A percentile compares a stretch with the other conserved stretches of the same genome.
Evolutionary conservation across 2,329 filamentous ascomycete genomes (phyloP).

Genomic region (Talaromyces albobiverticillius): DNA sequence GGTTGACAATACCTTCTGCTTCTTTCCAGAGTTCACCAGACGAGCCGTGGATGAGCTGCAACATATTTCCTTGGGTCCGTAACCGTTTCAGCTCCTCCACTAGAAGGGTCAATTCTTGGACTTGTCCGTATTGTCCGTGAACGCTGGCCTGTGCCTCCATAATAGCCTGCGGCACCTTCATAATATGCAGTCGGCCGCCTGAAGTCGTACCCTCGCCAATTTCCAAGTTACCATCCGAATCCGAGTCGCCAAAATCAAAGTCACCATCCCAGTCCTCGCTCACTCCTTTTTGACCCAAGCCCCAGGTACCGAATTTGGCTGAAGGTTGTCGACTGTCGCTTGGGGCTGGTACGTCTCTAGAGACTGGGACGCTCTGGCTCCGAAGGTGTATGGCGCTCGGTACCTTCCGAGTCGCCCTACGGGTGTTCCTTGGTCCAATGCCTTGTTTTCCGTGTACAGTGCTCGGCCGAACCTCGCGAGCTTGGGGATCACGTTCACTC

Average conservation of each 20-base stretch:
- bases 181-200: slow-evolving; percentile 24
- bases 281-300: slow-evolving; percentile 63
- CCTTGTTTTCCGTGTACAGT: slow-evolving; percentile 65
- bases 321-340: slow-evolving; percentile 50
- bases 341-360: slow-evolving; percentile 50
- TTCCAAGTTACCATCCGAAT: slow-evolving; percentile 35
- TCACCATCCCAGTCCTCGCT: slow-evolving; percentile 69
- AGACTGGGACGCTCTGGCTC: slow-evolving; percentile 63
- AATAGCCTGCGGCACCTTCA: slow-evolving; percentile 59
- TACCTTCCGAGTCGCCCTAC: slow-evolving; percentile 55
- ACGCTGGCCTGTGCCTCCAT: slow-evolving; percentile 64
- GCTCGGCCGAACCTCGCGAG: slow-evolving; percentile 55
- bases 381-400: slow-evolving; percentile 61
- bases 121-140: slow-evolving; percentile 62
- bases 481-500: slow-evolving; percentile 51
- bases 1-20: slow-evolving; percentile 64
- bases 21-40: slow-evolving; percentile 60
- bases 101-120: slow-evolving; percentile 61
- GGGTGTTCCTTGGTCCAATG: slow-evolving; percentile 54
- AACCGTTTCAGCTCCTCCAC: slow-evolving; percentile 66
- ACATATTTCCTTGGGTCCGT: slow-evolving; percentile 51
- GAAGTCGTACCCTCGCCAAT: slow-evolving; percentile 16
- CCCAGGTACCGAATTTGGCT: slow-evolving; percentile 64
- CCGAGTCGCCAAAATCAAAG: slow-evolving; percentile 61
- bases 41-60: slow-evolving; percentile 54